Evolutionary conservation across 2,329 filamentous ascomycete genomes (phyloP), one percentile per base, ranked within the genome.

Genomic region (Aspergillus pseudoviridinutans): DNA sequence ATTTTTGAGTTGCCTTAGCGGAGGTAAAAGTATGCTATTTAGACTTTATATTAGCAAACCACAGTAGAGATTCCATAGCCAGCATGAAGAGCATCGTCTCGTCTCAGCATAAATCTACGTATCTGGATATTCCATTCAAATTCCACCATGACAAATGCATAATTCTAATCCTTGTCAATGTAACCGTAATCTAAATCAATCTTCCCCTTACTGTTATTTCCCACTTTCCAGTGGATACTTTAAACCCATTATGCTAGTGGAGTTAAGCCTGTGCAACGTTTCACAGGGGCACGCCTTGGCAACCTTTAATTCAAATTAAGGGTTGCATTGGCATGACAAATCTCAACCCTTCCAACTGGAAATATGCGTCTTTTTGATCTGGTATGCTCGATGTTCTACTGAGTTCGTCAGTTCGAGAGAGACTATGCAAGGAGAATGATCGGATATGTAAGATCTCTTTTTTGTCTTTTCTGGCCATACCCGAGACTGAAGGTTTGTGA

Each of bases 181-280:
- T 38, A 38, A 38, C 32, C 32, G 7, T 38, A 38, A 38, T 38
- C 32, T 55, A 56, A 47, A 54, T 57, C 41, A 14, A 6, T 47
- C 10, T n/a, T 24, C 10, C 8, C 27, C 44, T 27, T 38, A 17
- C 32, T 17, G 14, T 38, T 38, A 17, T 38, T 38, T 38, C 2
- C 32, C 12, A 14, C 32, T 35, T 38, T 2, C 32, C 32, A 38
- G 32, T 7, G 32, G 44, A 63, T 61, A 70, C 64, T 57, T 68
- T 69, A 68, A 64, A 58, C 57, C 55, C 53, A 72, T 68, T 69
- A 68, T 71, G 65, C 65, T 69, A 67, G 68, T 70, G 70, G 69
- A 70, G 70, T 71, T 72, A 69, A 71, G 68, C 69, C 71, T 68
- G 68, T 70, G 68, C 64, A 66, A 71, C 67, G 69, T 72, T 71